phyloP scores from a whole-genome alignment of 164 flowering plant species.

The Saururus chinensis region DNA sequence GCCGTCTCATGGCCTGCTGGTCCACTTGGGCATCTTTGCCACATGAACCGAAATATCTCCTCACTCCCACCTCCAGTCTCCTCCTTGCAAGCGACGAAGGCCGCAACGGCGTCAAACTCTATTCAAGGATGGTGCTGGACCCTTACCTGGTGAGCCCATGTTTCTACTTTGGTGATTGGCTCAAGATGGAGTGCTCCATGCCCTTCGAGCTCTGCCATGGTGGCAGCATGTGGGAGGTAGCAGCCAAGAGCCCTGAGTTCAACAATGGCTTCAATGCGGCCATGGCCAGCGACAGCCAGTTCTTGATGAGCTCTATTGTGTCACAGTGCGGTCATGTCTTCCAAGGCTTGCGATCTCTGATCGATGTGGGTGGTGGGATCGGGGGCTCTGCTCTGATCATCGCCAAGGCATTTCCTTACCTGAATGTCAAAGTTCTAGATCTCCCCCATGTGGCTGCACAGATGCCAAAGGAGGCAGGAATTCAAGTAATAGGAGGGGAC shows the following conservation, averaged over 20 bases:
- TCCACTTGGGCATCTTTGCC: slow-evolving; percentile 29
- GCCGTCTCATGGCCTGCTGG: slow-evolving; percentile 32
- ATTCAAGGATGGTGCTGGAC: slow-evolving; percentile 12
- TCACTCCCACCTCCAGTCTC: slow-evolving; percentile 21
- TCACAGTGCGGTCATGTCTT: neutral
- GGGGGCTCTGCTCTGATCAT: neutral
- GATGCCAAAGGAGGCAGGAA: neutral
- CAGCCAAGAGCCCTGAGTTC: slow-evolving; percentile 4
- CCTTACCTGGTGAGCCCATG: slow-evolving; percentile 15
- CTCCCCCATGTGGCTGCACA: neutral
- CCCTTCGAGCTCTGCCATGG: slow-evolving; percentile 23
- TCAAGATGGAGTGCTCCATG: neutral
- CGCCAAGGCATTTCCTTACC: neutral
- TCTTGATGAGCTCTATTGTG: slow-evolving; percentile 8
- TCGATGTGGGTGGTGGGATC: neutral
- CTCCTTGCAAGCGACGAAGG: slow-evolving; percentile 11
- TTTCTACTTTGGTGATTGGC: slow-evolving; percentile 18
- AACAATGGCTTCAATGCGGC: slow-evolving; percentile 13
- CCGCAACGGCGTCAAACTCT: slow-evolving; percentile 5
- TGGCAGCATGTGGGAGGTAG: slow-evolving; percentile 14
- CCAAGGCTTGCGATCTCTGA: neutral
- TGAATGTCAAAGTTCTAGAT: neutral
- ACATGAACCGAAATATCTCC: slow-evolving; percentile 14
- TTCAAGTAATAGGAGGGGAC: slow-evolving; percentile 1
- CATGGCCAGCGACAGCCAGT: slow-evolving; percentile 18